phyloP scores from a whole-genome alignment of 306 rosid genomes.

The Nissolia schottii region DNA sequence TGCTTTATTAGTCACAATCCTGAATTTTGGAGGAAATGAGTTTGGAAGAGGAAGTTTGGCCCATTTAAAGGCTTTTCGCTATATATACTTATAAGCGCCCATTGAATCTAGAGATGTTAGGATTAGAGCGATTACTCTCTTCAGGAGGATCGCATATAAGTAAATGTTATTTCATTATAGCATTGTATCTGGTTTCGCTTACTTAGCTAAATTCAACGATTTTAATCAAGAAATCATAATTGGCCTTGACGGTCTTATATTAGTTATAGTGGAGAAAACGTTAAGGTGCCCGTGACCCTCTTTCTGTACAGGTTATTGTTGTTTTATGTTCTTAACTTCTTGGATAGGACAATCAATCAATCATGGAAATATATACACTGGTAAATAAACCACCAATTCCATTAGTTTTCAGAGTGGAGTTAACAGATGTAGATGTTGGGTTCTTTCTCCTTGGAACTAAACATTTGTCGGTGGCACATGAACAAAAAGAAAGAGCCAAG shows the following conservation, averaged over 20 bases:
- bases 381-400: neutral
- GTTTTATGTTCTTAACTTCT: neutral
- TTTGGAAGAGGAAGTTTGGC: no score
- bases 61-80: no score
- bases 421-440: neutral
- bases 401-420: neutral
- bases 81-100: no score
- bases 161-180: neutral
- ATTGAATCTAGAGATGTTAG: no score
- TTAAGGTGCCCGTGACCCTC: neutral
- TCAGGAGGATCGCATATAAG: neutral
- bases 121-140: no score
- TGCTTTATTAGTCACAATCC: no score
- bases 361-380: neutral
- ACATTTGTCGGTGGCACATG: neutral
- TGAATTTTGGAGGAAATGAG: no score
- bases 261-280: neutral
- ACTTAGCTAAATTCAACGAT: neutral
- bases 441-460: constrained; percentile 7
- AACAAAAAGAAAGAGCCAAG: neutral
- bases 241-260: neutral
- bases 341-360: neutral
- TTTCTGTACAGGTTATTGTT: neutral
- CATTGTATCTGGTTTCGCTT: neutral
- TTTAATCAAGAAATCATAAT: neutral